phyloP scores from a whole-genome alignment of 2,329 filamentous ascomycete species.

The Incumbomyces lentus region DNA sequence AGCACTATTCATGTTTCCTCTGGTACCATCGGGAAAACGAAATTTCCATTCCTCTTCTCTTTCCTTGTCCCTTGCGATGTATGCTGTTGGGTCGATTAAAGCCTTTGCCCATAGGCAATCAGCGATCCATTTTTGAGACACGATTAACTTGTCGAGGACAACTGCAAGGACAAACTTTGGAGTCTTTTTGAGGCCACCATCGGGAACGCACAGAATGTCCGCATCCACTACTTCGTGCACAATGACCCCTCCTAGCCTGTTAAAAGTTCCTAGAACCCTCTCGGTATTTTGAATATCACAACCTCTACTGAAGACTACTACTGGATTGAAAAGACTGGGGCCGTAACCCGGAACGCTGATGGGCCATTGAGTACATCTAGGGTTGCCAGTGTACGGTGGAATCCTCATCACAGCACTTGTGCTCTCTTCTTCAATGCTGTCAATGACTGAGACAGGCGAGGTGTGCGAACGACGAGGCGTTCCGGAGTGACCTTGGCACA shows the following conservation, averaged over 20 bases:
- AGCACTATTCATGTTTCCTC: constrained; percentile 21
- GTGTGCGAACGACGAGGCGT: too few species aligned
- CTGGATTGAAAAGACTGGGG: neutral
- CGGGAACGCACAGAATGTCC: constrained; percentile 27
- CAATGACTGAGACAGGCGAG: too few species aligned
- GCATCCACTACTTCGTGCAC: constrained; percentile 10
- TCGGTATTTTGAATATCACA: constrained; percentile 7
- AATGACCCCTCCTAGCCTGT: constrained; percentile 7
- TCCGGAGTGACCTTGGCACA: too few species aligned
- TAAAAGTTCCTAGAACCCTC: constrained; percentile 10
- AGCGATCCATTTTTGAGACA: constrained; percentile 38
- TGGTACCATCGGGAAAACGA: constrained; percentile 24
- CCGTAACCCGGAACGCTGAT: neutral
- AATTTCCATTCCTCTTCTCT: constrained; percentile 32
- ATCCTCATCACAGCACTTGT: too few species aligned
- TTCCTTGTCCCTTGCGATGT: constrained; percentile 25
- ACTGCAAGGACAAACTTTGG: constrained; percentile 37
- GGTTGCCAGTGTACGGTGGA: neutral
- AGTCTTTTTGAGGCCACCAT: constrained; percentile 32
- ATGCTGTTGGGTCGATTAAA: constrained; percentile 28
- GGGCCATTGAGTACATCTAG: neutral
- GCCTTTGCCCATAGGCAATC: constrained; percentile 27
- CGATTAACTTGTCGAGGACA: constrained; percentile 33
- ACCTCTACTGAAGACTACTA: constrained; percentile 8
- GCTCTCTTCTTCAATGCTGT: too few species aligned